These are phyloP conservation scores for Russula sp. DNA, from an alignment of 768 basidiomycete genomes.

Conservation along the genomic window DNA sequence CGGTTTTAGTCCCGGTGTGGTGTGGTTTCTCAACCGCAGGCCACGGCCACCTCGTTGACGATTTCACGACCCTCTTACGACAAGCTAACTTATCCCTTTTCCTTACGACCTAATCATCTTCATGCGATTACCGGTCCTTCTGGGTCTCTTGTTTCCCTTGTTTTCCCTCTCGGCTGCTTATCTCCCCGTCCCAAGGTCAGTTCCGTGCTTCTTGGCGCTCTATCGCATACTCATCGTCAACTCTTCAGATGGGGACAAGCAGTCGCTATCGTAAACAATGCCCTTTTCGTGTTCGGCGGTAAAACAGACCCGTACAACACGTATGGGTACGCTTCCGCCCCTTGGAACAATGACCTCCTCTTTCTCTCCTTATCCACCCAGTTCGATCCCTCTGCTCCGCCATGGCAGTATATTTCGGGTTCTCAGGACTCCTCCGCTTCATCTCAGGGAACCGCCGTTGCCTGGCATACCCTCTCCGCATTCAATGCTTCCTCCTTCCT, in stretches of 20 bases:
- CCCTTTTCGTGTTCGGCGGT: conserved; percentile 75
- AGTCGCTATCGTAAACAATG: conserved; percentile 51
- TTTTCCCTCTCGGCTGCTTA: conserved; percentile 12
- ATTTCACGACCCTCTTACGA: conserved; percentile 12
- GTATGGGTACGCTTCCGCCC: conserved; percentile 72
- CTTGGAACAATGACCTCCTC: conserved; percentile 67
- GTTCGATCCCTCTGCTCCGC: conserved; percentile 60
- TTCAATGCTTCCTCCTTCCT: conserved; percentile 54
- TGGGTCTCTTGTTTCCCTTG: not conserved
- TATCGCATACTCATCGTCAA: not conserved
- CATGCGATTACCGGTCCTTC: not conserved
- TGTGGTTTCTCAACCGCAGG: not conserved
- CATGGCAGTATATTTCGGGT: conserved; percentile 60
- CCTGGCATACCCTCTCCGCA: conserved; percentile 79
- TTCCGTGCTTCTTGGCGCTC: not conserved
- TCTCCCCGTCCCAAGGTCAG: conserved; percentile 14
- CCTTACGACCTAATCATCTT: not conserved
- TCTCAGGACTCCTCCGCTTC: conserved; percentile 42
- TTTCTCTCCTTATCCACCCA: conserved; percentile 58
- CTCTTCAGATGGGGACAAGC: conserved; percentile 80
- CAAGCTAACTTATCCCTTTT: not conserved
- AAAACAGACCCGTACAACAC: conserved; percentile 68
- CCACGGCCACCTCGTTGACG: not conserved
- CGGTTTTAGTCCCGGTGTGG: too few relatives aligned
- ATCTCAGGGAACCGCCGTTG: conserved; percentile 58